Evolutionary conservation across 2,329 filamentous ascomycete genomes (phyloP).

Genomic region (Tolypocladium inflatum): DNA sequence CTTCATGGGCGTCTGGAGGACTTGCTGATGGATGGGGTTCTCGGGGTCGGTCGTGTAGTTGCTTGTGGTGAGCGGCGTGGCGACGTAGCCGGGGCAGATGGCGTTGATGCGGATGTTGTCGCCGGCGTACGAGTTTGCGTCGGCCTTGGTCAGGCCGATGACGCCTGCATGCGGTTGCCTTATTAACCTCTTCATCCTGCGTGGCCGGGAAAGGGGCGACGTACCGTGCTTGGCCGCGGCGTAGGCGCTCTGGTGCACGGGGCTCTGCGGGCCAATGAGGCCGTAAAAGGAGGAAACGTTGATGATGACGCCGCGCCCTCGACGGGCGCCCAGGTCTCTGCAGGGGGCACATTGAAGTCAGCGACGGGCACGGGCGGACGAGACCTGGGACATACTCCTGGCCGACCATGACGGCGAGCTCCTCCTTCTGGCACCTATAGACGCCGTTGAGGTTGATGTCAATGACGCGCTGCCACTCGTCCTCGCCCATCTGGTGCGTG

Average conservation of each 20-base stretch:
- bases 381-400: slow-evolving; percentile 28
- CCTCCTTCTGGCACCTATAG: slow-evolving; percentile 45
- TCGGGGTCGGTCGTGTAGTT: slow-evolving; percentile 13
- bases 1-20: slow-evolving; percentile 35
- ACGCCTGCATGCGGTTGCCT: slow-evolving; percentile 17
- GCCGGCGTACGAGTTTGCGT: slow-evolving; percentile 41
- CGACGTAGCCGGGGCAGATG: slow-evolving; percentile 45
- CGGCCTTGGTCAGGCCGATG: slow-evolving; percentile 41
- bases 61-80: slow-evolving; percentile 27
- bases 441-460: slow-evolving; percentile 46
- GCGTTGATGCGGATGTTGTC: slow-evolving; percentile 49
- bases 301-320: slow-evolving; percentile 41
- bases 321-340: slow-evolving; percentile 24
- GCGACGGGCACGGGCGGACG: not conserved
- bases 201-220: not conserved
- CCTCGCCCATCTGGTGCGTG: slow-evolving; percentile 35
- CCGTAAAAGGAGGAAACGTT: slow-evolving; percentile 45
- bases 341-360: not conserved
- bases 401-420: slow-evolving; percentile 39
- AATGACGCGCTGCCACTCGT: slow-evolving; percentile 40
- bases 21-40: slow-evolving; percentile 24
- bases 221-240: slow-evolving; percentile 40
- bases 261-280: slow-evolving; percentile 26
- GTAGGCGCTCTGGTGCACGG: slow-evolving; percentile 35
- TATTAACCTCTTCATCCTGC: too few species aligned